phyloP scores from a whole-genome alignment of 441 rosid species.

The Pelargonium cotyledonis region DNA sequence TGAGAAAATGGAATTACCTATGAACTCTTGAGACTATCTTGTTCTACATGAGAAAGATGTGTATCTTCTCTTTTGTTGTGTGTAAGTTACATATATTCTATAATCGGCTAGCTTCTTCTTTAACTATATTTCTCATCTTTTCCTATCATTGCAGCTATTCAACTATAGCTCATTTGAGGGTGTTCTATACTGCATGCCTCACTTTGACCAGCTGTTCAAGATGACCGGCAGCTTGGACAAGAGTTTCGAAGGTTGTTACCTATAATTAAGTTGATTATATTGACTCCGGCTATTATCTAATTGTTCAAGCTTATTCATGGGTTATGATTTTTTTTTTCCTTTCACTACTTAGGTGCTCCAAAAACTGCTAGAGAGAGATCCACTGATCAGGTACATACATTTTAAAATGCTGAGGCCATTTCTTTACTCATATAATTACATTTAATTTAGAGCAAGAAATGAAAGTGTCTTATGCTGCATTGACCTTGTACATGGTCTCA shows the following conservation, averaged over 20 bases:
- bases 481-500: background rate
- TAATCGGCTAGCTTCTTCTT: background rate
- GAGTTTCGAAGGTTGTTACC: slow-evolving; percentile 53
- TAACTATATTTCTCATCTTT: background rate
- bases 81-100: background rate
- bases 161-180: slow-evolving; percentile 69
- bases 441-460: slow-evolving; percentile 12
- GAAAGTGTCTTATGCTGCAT: background rate
- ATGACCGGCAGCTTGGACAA: slow-evolving; percentile 72
- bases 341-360: slow-evolving; percentile 39
- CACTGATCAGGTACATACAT: slow-evolving; percentile 42
- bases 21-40: background rate
- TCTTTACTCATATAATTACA: slow-evolving; percentile 1
- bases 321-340: slow-evolving; percentile 1
- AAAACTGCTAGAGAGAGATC: slow-evolving; percentile 52
- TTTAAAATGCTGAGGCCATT: background rate
- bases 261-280: background rate
- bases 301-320: slow-evolving; percentile 9
- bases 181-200: slow-evolving; percentile 73
- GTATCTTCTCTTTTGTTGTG: background rate
- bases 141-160: slow-evolving; percentile 40
- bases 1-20: background rate
- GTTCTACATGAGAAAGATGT: background rate
- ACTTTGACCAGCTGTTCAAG: slow-evolving; percentile 68
- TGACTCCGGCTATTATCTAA: background rate